Conservation (phyloP, 108 stramenopile genomes). For the Nannochloropsis granulata region DNA sequence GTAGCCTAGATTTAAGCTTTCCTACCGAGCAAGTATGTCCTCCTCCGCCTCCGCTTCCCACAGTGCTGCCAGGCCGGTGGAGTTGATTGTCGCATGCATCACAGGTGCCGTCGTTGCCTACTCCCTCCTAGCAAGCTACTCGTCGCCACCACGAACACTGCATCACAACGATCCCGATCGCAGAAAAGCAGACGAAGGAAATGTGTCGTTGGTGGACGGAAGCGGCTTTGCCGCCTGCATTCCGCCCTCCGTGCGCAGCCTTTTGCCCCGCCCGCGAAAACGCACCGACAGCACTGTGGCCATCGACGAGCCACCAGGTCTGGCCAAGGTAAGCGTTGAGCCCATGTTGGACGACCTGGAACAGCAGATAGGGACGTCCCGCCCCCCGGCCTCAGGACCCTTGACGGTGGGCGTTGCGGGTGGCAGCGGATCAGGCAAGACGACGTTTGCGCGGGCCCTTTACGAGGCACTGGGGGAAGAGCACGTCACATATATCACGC, state of each 20-base stretch:
- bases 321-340: neutral
- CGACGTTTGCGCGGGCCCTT: conserved; percentile 58
- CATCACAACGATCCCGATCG: neutral
- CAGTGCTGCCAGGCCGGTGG: neutral
- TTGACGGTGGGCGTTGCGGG: conserved; percentile 39
- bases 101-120: neutral
- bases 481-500: conserved; percentile 52
- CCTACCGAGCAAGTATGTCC: too few species aligned
- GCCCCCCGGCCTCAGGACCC: neutral
- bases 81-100: neutral
- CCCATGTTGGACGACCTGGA: neutral
- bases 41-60: too few species aligned
- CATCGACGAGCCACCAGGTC: neutral
- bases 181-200: neutral
- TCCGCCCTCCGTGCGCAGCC: neutral
- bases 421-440: conserved; percentile 44
- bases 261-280: neutral
- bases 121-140: neutral
- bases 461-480: conserved; percentile 49
- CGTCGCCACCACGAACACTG: neutral
- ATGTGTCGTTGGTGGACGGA: neutral
- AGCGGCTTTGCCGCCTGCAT: neutral
- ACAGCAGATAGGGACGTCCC: neutral
- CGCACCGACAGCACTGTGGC: neutral
- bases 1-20: too few species aligned